A percentile compares a stretch with the other conserved stretches of the same genome.
Evolutionary conservation across 139 green algal species (phyloP).

Genomic region (Nannochloris sp.): DNA sequence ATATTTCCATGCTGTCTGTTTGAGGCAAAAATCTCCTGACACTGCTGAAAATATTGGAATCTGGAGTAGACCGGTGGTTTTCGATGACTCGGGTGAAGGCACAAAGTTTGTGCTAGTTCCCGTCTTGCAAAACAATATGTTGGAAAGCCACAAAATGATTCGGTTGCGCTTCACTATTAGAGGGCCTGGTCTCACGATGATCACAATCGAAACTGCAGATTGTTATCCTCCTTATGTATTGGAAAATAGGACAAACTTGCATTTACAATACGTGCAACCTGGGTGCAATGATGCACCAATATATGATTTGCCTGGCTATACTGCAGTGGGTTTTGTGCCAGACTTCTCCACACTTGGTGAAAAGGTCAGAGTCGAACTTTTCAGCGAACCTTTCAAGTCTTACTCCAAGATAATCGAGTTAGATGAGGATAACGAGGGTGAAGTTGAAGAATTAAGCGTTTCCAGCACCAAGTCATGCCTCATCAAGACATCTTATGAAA

Average conservation of each 20-base stretch:
- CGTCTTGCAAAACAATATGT: background rate
- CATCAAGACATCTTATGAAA: constrained; percentile 16
- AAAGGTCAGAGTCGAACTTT: too few species aligned
- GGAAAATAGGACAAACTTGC: constrained; percentile 43
- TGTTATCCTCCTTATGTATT: constrained; percentile 43
- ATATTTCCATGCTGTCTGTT: constrained; percentile 4
- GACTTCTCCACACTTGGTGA: constrained; percentile 13
- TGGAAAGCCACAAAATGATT: background rate
- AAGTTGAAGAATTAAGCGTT: constrained; percentile 15
- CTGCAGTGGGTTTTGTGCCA: constrained; percentile 20
- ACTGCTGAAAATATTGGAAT: background rate
- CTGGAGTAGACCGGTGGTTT: background rate
- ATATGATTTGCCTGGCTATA: constrained; percentile 37
- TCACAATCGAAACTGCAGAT: constrained; percentile 42
- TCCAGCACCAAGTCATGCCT: constrained; percentile 1
- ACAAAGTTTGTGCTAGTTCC: background rate
- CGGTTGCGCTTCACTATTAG: constrained; percentile 30
- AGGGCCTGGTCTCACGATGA: constrained; percentile 33
- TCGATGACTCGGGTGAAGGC: background rate
- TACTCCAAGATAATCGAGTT: too few species aligned
- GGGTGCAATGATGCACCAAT: constrained; percentile 23
- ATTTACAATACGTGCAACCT: constrained; percentile 47
- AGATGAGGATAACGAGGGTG: too few species aligned
- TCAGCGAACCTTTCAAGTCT: too few species aligned
- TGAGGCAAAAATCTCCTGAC: background rate